Conservation (phyloP, 305 asterid genomes). For the Fraxinus baroniana region DNA sequence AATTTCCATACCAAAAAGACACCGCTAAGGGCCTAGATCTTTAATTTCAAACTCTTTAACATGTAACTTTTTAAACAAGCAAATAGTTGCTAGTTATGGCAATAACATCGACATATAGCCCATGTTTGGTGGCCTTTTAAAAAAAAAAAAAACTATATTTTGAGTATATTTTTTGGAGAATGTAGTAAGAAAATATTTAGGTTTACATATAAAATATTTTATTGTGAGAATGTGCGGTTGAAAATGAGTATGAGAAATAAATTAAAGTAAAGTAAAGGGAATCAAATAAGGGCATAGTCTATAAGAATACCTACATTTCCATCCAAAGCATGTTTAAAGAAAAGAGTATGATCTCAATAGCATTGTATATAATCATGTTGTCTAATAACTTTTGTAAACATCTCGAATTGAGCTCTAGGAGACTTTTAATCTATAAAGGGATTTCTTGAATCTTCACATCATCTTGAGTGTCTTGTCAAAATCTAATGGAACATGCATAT, state of each 20-base stretch:
- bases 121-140: too few relatives aligned
- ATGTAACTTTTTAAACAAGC: neutral
- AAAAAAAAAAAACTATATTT: too few relatives aligned
- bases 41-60: neutral
- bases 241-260: too few relatives aligned
- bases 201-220: too few relatives aligned
- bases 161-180: too few relatives aligned
- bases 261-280: too few relatives aligned
- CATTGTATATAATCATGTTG: neutral
- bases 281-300: too few relatives aligned
- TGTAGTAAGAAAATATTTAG: too few relatives aligned
- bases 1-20: neutral
- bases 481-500: too few relatives aligned
- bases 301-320: neutral
- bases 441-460: neutral
- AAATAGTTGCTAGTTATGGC: neutral
- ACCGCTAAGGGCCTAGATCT: neutral
- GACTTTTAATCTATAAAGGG: neutral
- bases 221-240: too few relatives aligned
- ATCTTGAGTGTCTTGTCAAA: neutral
- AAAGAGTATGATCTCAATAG: neutral
- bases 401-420: neutral
- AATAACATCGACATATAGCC: neutral
- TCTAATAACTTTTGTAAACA: neutral
- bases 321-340: neutral